Conservation (phyloP, 2,329 filamentous ascomycete genomes). For the Curvularia spicifera region DNA sequence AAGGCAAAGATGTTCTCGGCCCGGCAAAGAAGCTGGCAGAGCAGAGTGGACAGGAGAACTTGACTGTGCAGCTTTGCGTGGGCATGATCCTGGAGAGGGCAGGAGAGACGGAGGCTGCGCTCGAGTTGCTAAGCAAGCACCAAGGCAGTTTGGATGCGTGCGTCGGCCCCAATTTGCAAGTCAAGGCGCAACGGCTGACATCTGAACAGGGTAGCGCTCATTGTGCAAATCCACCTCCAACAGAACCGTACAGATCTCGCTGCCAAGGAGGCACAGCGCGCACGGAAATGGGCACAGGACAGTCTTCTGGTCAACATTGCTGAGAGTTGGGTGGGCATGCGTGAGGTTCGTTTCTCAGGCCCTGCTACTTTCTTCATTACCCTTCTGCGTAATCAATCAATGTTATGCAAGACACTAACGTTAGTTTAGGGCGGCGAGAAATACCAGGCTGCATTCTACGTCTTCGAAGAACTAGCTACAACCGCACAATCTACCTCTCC, state of each 20-base stretch:
- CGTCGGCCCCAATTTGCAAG: slow-evolving; percentile 8
- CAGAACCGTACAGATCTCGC: slow-evolving; percentile 93
- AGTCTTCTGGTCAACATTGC: slow-evolving; percentile 91
- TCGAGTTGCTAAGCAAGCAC: slow-evolving; percentile 79
- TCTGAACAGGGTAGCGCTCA: slow-evolving; percentile 73
- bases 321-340: slow-evolving; percentile 91
- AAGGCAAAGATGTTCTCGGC: slow-evolving; percentile 53
- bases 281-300: slow-evolving; percentile 93
- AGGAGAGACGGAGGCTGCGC: slow-evolving; percentile 83
- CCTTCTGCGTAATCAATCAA: slow-evolving; percentile 23
- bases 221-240: slow-evolving; percentile 88
- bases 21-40: slow-evolving; percentile 74
- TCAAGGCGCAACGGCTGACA: slow-evolving; percentile 10
- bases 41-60: slow-evolving; percentile 70
- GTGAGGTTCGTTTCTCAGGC: slow-evolving; percentile 67
- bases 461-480: slow-evolving; percentile 94
- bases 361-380: neutral
- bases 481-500: slow-evolving; percentile 79
- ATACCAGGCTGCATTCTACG: slow-evolving; percentile 97
- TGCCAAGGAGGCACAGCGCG: slow-evolving; percentile 83
- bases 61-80: slow-evolving; percentile 78
- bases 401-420: neutral
- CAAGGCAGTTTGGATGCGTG: slow-evolving; percentile 82
- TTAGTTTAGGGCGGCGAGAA: slow-evolving; percentile 81
- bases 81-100: slow-evolving; percentile 82